Evolutionary conservation across 2,329 filamentous ascomycete species (phyloP).

Genomic region (Monosporascus sp.): DNA sequence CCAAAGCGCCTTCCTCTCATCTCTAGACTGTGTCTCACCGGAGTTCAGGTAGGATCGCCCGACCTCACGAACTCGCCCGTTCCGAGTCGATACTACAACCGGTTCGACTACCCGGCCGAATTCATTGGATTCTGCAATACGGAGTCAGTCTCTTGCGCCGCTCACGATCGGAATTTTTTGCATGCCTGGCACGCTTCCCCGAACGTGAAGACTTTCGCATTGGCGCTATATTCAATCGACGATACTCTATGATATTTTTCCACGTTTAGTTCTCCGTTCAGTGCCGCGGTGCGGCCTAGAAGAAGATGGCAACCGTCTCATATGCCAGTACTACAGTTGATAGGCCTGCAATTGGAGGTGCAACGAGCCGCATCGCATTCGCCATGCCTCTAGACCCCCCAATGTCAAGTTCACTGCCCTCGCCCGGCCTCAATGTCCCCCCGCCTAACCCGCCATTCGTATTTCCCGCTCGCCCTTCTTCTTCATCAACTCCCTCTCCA

Average conservation of each 20-base stretch:
- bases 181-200: slow-evolving; percentile 14
- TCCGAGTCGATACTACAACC: too few species aligned
- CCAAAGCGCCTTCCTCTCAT: too few species aligned
- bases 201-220: slow-evolving; percentile 9
- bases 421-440: slow-evolving; percentile 35
- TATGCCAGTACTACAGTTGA: slow-evolving; percentile 32
- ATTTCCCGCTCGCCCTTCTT: slow-evolving; percentile 50
- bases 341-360: slow-evolving; percentile 14
- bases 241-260: slow-evolving; percentile 23
- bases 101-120: not conserved
- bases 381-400: slow-evolving; percentile 24
- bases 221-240: slow-evolving; percentile 7
- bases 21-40: too few species aligned
- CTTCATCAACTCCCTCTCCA: slow-evolving; percentile 43
- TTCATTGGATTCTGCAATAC: not conserved
- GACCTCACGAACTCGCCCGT: too few species aligned
- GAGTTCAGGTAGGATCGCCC: too few species aligned
- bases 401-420: slow-evolving; percentile 26
- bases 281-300: slow-evolving; percentile 28
- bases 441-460: slow-evolving; percentile 61
- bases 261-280: slow-evolving; percentile 21
- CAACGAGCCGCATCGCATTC: slow-evolving; percentile 20
- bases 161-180: not conserved
- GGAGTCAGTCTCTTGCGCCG: not conserved
- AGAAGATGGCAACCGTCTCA: slow-evolving; percentile 29